Evolutionary conservation across 345 rosid species (phyloP).

Genomic region (Citrus australasica): DNA sequence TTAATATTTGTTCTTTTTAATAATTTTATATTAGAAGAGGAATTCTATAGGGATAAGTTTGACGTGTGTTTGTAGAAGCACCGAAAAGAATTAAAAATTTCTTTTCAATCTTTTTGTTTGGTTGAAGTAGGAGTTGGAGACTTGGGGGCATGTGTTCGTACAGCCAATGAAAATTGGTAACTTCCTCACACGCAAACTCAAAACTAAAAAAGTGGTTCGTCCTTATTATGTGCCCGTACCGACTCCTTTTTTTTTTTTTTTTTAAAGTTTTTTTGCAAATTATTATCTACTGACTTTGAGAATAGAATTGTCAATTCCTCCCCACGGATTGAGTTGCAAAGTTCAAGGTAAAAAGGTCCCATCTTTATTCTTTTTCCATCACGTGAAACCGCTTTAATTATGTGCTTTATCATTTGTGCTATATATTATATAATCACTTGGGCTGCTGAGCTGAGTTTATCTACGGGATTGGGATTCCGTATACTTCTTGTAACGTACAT

Average conservation of each 20-base stretch:
- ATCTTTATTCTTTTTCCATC: background rate
- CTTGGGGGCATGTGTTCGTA: no score
- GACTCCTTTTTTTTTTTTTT: no score
- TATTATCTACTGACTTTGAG: background rate
- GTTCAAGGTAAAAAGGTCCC: background rate
- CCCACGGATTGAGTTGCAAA: background rate
- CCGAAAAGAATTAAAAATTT: no score
- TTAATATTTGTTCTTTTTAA: no score
- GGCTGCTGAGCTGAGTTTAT: background rate
- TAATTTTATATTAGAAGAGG: no score
- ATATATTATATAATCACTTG: background rate
- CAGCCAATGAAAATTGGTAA: background rate
- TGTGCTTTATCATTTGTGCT: background rate
- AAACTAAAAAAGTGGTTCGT: background rate
- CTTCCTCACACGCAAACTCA: no score
- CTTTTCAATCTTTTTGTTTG: background rate
- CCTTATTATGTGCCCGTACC: background rate
- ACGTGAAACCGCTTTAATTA: background rate
- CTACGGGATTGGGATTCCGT: no score
- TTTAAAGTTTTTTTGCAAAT: no score
- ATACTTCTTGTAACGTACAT: background rate
- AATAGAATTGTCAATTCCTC: background rate
- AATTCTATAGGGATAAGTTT: no score
- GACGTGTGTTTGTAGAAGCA: no score
- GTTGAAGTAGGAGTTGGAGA: background rate